Conservation (phyloP, 2,329 filamentous ascomycete species). For the Exserohilum turcica region DNA sequence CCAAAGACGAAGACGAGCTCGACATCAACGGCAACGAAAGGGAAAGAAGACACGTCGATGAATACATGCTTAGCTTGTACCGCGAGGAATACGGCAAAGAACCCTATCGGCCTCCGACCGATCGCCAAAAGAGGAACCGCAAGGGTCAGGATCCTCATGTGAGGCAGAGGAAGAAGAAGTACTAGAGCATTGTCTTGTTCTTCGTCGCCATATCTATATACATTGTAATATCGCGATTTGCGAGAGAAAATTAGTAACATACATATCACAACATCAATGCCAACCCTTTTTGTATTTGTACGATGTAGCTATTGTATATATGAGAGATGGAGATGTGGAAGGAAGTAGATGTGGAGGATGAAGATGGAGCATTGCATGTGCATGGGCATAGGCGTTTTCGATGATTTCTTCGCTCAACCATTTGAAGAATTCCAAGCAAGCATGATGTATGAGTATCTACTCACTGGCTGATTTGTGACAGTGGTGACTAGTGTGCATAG, state of each 20-base stretch:
- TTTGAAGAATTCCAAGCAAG: no score
- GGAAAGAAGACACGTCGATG: conserved; percentile 39
- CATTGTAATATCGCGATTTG: no score
- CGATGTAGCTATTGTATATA: background rate
- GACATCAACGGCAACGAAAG: conserved; percentile 24
- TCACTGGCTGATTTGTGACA: no score
- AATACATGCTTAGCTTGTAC: conserved; percentile 42
- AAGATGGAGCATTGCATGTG: conserved; percentile 1
- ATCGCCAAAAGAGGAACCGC: conserved; percentile 38
- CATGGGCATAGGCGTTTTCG: background rate
- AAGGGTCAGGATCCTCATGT: conserved; percentile 43
- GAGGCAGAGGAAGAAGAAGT: conserved; percentile 35
- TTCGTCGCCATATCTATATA: no score
- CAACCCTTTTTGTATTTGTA: background rate
- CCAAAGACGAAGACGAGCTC: conserved; percentile 22
- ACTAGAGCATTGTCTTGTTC: conserved; percentile 7
- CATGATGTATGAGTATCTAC: no score
- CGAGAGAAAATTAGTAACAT: no score
- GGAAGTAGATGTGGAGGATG: background rate
- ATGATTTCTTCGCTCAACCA: no score
- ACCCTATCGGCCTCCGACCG: conserved; percentile 38
- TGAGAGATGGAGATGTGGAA: background rate
- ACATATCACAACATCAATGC: background rate
- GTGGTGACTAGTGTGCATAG: no score
- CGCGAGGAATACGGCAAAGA: conserved; percentile 43